Base-by-base conservation (phyloP, 495 filamentous ascomycete genomes). In the Glonium stellatum region DNA sequence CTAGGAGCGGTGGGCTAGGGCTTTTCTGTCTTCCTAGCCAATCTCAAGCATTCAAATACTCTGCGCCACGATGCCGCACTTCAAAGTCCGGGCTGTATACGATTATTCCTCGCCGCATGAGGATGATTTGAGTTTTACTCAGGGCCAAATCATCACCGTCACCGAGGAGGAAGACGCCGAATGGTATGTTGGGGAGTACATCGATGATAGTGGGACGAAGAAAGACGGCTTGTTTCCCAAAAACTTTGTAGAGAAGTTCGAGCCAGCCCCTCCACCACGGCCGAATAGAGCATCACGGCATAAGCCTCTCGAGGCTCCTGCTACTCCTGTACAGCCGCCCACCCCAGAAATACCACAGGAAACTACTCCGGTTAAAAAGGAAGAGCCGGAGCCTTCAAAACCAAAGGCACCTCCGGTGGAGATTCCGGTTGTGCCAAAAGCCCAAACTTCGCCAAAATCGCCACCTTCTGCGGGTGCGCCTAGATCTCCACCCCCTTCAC, bases 171-270 rank as follows among this genome's bases (percentile, higher is more conserved):
- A 97, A 68, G 95, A 95, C 70, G 85, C 79, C 48, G 93, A 97
- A 66, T 98, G 93, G 93, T 98, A 96, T 71, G 83, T 80, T 59
- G 93, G 93, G 52, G 88, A 95, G 74, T 97, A 96, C 69, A 78
- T 84, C 57, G 89, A 95, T 71, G 82, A 79, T 49, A 69, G 73
- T 22, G 92, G 91, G 8, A 72, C 67, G 52, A 90, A 87, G 67
- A 80, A 84, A 63, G 87, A 96, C 69, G 93, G 93, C 36, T 87
- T 98, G 58, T 98, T 98, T 75, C 93, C 93, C 13, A 87, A 84
- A 69, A 98, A 97, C 75, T 98, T 98, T 66, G 95, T 98, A 54
- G 92, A 98, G 73, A 85, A 86, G 70, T 95, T 89, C 71, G 90
- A 96, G 64, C 93, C 95, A 23, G 88, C 86, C 60, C 86, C 90